phyloP scores from a whole-genome alignment of 2,329 filamentous ascomycete species.

The Sporothrix euskadiensis region DNA sequence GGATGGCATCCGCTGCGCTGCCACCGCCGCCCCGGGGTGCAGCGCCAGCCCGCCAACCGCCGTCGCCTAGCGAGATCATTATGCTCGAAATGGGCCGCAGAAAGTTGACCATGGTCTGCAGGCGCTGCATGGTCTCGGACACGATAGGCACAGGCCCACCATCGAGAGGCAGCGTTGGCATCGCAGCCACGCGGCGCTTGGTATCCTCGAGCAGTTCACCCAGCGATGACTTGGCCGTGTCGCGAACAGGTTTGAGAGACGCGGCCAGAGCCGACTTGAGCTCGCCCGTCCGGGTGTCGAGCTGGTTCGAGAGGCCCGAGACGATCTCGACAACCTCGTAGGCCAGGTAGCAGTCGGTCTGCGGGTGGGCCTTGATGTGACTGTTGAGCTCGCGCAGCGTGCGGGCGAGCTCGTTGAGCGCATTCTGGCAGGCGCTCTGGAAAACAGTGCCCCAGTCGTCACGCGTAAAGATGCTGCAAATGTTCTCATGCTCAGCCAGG shows the following conservation, averaged over 20 bases:
- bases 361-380: conserved; percentile 82
- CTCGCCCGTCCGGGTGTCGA: conserved; percentile 76
- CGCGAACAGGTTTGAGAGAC: conserved; percentile 82
- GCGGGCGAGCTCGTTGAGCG: conserved; percentile 78
- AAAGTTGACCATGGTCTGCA: conserved; percentile 86
- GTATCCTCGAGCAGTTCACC: conserved; percentile 82
- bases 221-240: conserved; percentile 86
- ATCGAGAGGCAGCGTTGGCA: conserved; percentile 73
- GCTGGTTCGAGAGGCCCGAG: conserved; percentile 71
- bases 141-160: conserved; percentile 77
- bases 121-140: conserved; percentile 77
- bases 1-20: conserved; percentile 57
- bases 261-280: conserved; percentile 81
- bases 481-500: conserved; percentile 84
- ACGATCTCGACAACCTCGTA: conserved; percentile 95
- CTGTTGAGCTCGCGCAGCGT: conserved; percentile 86
- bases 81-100: conserved; percentile 83
- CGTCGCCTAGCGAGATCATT: conserved; percentile 87
- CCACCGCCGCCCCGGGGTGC: conserved; percentile 39
- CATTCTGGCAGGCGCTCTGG: conserved; percentile 72
- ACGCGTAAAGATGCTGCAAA: conserved; percentile 79
- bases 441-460: conserved; percentile 83
- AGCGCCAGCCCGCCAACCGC: conserved; percentile 71
- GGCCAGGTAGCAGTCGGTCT: conserved; percentile 89
- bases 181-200: conserved; percentile 63